Base-by-base conservation (phyloP, 2,329 filamentous ascomycete species). In the Amesomyces nigricolor region DNA sequence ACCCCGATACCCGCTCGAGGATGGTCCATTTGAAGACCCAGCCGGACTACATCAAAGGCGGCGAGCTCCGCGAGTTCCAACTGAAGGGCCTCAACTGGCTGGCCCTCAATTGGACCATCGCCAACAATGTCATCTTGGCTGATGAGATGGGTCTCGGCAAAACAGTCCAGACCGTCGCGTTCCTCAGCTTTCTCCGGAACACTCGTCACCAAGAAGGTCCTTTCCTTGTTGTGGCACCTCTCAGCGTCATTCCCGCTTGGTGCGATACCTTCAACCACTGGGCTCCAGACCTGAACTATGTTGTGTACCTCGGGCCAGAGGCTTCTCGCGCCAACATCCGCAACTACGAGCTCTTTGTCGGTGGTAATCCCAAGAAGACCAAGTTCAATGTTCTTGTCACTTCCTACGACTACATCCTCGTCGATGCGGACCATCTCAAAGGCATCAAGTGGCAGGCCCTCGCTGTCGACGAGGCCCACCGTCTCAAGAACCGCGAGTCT, bases 101-200 rank as follows among this genome's bases (percentile, higher is more conserved):
- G 60, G 89, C 89, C 45, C 90, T 95, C 72, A 96, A 97, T 72
- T 99, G 95, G 95, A 89, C 88, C 51, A 86, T 88, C 66, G 86
- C 85, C 53, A 94, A 94, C 70, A 99, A 97, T 65, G 94, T 97
- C 67, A 96, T 99, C 64, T 80, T 99, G 51, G 94, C 94, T 47
- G 94, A 99, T 68, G 94, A 99, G 73, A 99, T 99, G 94, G 94
- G 94, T 65, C 79, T 99, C 13, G 94, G 94, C 29, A 99, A 99
- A 75, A 99, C 94, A 0, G 94, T 99, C 0, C 94, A 99, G 73
- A 96, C 92, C 0, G 91, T 99, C 29, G 86, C 92, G 0, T 97
- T 97, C 70, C 87, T 99, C 71, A 96, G 92, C 69, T 99, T 94
- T 92, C 79, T 99, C 58, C 88, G 90, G 53, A 92, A 97, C 71